phyloP scores from a whole-genome alignment of 306 rosid species.

The Castanea crenata region DNA sequence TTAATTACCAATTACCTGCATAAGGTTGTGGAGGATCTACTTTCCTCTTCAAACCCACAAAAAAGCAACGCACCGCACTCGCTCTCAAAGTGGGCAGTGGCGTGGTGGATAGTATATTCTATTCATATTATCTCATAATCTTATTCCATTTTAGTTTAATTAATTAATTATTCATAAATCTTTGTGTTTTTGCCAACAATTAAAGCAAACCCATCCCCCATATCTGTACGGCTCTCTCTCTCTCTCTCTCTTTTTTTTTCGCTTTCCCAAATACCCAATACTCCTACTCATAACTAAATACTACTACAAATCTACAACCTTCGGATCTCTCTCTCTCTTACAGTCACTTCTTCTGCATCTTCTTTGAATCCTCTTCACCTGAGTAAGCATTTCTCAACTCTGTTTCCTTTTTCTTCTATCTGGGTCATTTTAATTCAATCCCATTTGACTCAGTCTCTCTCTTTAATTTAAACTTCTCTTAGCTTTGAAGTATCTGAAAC shows the following conservation, averaged over 20 bases:
- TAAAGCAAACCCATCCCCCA: constrained; percentile 37
- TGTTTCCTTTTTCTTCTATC: not conserved
- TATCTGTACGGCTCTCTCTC: constrained; percentile 6
- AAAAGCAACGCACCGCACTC: not conserved
- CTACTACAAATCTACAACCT: not conserved
- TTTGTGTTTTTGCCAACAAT: constrained; percentile 25
- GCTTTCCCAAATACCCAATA: not conserved
- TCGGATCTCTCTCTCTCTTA: not conserved
- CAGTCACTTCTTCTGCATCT: constrained; percentile 30
- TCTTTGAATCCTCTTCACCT: constrained; percentile 22
- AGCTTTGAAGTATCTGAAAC: constrained; percentile 17
- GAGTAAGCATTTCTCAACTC: constrained; percentile 16
- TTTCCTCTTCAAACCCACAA: not conserved
- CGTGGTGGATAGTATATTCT: not conserved
- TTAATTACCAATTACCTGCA: not conserved
- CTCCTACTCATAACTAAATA: not conserved
- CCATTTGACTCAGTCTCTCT: not conserved
- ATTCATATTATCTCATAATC: not conserved
- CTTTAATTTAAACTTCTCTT: constrained; percentile 1
- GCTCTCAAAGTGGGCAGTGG: not conserved
- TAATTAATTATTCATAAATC: not conserved
- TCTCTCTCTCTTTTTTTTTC: not conserved
- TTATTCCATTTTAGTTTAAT: not conserved
- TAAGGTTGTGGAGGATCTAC: not conserved
- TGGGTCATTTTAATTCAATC: not conserved